Evolutionary conservation across 345 rosid genomes (phyloP), one percentile per base, ranked within the genome.

Genomic region (Lepidium africanum): DNA sequence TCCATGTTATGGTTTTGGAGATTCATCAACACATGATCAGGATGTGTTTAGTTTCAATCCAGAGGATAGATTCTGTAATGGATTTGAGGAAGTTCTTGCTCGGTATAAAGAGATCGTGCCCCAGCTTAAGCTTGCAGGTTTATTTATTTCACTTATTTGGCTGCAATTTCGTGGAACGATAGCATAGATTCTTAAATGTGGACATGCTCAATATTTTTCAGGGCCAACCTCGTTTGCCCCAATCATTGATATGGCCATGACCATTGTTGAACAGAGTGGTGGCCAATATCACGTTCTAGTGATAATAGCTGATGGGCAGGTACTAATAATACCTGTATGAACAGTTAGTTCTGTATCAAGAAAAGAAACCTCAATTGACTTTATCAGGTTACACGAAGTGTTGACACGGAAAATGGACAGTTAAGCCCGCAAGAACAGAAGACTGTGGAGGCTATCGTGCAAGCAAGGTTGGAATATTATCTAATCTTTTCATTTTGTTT

Each of bases 191-290:
- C 23, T 21, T 21, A 21, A 21, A 21, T 21, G 1, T 21, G 23
- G 23, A 21, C 23, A 21, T 21, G 23, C 2, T 21, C 2, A 1
- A 21, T 21, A 21, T 21, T 21, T 21, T 21, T 27, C 79, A 92
- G 98, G 98, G 2, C 98, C 98, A 7, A 94, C 97, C n/a, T 91
- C 99, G 6, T 94, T 94, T 85, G 97, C 97, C 13, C 99, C 97
- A 0, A 62, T 86, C 46, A 89, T 94, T 56, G 97, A 94, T 63
- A 94, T 86, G 97, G 96, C 93, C 40, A 87, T 87, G 85, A 83
- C 93, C 16, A 87, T 89, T 48, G 97, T 94, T 69, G 96, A 89
- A 81, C 81, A 81, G 80, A 91, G 93, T 69, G 88, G 90, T 49
- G 96, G 96, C 21, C 99, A 94, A 62, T 94, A 91, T 81, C 99